A percentile compares a stretch with the other conserved stretches of the same genome.
phyloP scores from a whole-genome alignment of 2,329 filamentous ascomycete genomes.

The Leptographium flavum region DNA sequence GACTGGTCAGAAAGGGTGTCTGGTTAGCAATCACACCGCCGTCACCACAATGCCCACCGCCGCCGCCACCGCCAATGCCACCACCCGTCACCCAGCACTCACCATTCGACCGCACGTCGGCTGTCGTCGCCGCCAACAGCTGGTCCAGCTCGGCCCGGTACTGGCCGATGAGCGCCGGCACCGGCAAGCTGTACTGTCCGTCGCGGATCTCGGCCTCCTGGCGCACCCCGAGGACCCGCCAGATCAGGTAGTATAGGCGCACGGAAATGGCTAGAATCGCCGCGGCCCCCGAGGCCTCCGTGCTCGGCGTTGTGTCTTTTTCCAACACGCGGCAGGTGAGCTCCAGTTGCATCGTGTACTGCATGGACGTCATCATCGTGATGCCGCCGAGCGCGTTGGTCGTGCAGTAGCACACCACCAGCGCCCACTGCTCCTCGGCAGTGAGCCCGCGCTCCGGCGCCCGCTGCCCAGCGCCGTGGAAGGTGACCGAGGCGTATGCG shows the following conservation, averaged over 20 bases:
- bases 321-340: constrained; percentile 10
- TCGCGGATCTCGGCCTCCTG: constrained; percentile 8
- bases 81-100: neutral
- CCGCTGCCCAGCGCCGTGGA: constrained; percentile 5
- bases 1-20: too few relatives aligned
- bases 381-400: constrained; percentile 16
- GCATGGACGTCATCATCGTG: constrained; percentile 24
- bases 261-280: constrained; percentile 8
- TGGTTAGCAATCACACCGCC: neutral
- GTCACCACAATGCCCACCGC: too few relatives aligned
- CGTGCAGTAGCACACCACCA: constrained; percentile 27
- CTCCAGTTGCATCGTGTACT: constrained; percentile 21
- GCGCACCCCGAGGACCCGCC: constrained; percentile 7
- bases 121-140: constrained; percentile 5
- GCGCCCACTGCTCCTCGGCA: constrained; percentile 26
- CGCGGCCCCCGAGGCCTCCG: constrained; percentile 1
- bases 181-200: constrained; percentile 4
- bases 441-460: constrained; percentile 8
- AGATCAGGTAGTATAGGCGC: constrained; percentile 11
- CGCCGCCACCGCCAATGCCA: neutral
- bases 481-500: constrained; percentile 4
- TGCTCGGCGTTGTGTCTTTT: neutral
- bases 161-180: constrained; percentile 4
- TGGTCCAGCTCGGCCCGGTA: constrained; percentile 6
- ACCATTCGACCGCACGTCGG: constrained; percentile 5